These are phyloP conservation scores for Bipolaris cookei DNA, from an alignment of 2,329 filamentous ascomycete species.

Conservation along the genomic window DNA sequence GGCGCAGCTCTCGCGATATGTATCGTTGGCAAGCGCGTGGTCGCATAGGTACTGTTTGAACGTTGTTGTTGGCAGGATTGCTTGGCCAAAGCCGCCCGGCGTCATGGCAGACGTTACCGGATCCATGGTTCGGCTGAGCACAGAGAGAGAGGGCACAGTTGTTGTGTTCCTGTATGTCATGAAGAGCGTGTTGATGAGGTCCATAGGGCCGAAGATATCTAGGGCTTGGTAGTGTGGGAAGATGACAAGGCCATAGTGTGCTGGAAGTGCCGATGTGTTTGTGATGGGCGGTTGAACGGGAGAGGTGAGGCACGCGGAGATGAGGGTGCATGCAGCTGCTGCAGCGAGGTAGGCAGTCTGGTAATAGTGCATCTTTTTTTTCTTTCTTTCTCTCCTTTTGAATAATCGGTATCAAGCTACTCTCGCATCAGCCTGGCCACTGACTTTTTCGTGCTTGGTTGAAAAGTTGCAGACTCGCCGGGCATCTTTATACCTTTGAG, in stretches of 20 bases:
- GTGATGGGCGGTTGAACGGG: slow-evolving; percentile 21
- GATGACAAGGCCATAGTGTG: slow-evolving; percentile 33
- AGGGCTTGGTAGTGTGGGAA: slow-evolving; percentile 39
- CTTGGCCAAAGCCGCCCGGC: slow-evolving; percentile 43
- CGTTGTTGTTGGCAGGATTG: slow-evolving; percentile 59
- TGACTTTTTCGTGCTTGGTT: too few species aligned
- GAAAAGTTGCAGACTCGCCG: too few species aligned
- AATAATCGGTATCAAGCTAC: too few species aligned
- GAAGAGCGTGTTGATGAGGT: slow-evolving; percentile 50
- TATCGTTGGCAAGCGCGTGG: neutral
- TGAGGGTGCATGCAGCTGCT: slow-evolving; percentile 18
- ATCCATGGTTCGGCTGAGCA: slow-evolving; percentile 36
- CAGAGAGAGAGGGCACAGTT: slow-evolving; percentile 30
- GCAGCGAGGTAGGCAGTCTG: neutral
- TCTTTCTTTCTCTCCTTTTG: neutral
- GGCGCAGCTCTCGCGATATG: neutral
- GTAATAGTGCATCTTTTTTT: neutral
- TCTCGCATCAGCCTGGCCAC: too few species aligned
- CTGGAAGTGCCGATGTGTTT: slow-evolving; percentile 32
- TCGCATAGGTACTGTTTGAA: slow-evolving; percentile 41
- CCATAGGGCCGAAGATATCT: slow-evolving; percentile 54
- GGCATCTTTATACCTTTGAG: too few species aligned
- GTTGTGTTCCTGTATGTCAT: slow-evolving; percentile 32
- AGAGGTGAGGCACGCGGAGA: slow-evolving; percentile 18
- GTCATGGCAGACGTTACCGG: slow-evolving; percentile 36